Base-by-base conservation (phyloP, 2,329 filamentous ascomycete species). In the Alternaria conjuncta region DNA sequence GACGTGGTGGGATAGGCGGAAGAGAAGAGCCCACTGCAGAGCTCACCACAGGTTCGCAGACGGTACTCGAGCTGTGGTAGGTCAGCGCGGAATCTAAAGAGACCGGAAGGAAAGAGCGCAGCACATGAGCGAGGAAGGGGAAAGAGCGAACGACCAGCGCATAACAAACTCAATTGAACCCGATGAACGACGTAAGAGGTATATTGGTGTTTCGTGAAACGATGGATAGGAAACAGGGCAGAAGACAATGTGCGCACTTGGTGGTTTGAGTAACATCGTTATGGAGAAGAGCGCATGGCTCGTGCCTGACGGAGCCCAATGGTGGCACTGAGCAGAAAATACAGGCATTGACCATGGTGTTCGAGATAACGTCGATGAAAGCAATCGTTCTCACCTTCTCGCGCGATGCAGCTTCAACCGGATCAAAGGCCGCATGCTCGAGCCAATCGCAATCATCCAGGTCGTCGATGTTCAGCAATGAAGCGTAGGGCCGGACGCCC, bases 21-120 rank as follows among this genome's bases (percentile, higher is more conserved):
- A 68, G 91, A 92, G 83, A 95, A 97, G 59, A 97, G 82, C 26
- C 94, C 94, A 56, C 94, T 84, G 77, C 88, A 91, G 59, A 97
- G 86, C 74, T 94, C 91, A 43, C 91, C 89, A 77, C 91, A 94
- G 74, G 84, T 86, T 25, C 85, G 87, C 25, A 97, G 86, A 65
- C 93, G 91, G 80, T 96, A 96, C 60, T 86, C 82, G 74, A 96
- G 88, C 92, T 95, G 74, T 43, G 26, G 32, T 15, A 47, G 26
- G 63, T 71, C 58, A 70, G 47, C 55, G 41, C 18, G 11, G 54
- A 66, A 12, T 6, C 20, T 20, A 7, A 21, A 15, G 55, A 11
- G 7, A 21, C 9, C 47, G 30, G 47, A 30, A 55, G 59, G 49
- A 55, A 55, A 46, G 44, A 21, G 36, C 55, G 56, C 13, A 36